Conservation (phyloP, 352 stramenopile species). For the Phytophthora pluvialis region DNA sequence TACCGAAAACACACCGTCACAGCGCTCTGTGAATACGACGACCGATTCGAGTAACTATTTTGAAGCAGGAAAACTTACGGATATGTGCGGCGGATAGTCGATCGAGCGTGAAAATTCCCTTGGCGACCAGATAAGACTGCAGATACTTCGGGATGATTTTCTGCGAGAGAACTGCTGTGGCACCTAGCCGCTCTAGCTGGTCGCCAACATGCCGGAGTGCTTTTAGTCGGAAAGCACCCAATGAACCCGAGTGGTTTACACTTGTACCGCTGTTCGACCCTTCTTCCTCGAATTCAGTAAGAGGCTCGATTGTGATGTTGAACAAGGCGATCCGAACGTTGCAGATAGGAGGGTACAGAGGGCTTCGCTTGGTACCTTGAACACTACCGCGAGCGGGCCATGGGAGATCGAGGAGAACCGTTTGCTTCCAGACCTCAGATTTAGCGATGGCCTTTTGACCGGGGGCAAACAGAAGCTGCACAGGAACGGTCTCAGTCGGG, state of each 20-base stretch:
- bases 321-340: conserved; percentile 56
- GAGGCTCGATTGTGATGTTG: conserved; percentile 62
- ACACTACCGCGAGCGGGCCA: conserved; percentile 32
- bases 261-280: conserved; percentile 10
- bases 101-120: conserved; percentile 56
- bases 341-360: conserved; percentile 19
- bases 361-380: conserved; percentile 8
- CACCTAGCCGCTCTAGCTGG: conserved; percentile 36
- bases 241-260: conserved; percentile 21
- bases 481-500: conserved; percentile 49
- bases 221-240: conserved; percentile 33
- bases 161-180: conserved; percentile 56
- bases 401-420: conserved; percentile 48
- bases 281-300: conserved; percentile 21
- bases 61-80: conserved; percentile 35
- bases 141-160: conserved; percentile 62
- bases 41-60: not conserved
- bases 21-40: not conserved
- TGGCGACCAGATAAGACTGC: conserved; percentile 42
- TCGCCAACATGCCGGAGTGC: conserved; percentile 45
- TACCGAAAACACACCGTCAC: conserved; percentile 20
- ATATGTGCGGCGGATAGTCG: conserved; percentile 57
- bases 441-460: conserved; percentile 27
- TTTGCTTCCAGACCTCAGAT: conserved; percentile 52
- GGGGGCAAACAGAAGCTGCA: conserved; percentile 50